Conservation (phyloP, 2,329 filamentous ascomycete genomes). For the Paracamarosporium sp. region DNA sequence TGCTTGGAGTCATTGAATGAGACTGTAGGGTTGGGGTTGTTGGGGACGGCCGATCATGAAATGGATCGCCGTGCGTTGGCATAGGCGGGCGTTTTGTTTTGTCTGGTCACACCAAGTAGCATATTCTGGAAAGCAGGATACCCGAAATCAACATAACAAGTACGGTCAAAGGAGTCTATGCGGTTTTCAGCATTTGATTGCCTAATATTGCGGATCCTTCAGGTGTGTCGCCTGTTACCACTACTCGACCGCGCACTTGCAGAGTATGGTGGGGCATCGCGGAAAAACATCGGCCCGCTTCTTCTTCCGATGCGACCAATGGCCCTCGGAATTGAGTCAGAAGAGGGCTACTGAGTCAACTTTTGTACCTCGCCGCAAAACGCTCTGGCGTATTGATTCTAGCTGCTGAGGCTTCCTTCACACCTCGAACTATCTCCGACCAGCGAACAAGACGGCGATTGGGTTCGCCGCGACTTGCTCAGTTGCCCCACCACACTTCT, state of each 20-base stretch:
- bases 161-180: not conserved
- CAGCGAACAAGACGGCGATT: not conserved
- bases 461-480: conserved; percentile 1
- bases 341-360: conserved; percentile 3
- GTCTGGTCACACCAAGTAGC: conserved; percentile 21
- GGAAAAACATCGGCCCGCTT: conserved; percentile 4
- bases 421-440: not conserved
- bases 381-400: not conserved
- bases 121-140: conserved; percentile 17
- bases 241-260: not conserved
- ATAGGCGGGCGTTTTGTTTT: conserved; percentile 40
- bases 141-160: conserved; percentile 9
- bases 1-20: conserved; percentile 8
- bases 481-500: conserved; percentile 38
- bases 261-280: not conserved
- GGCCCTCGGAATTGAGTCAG: conserved; percentile 9
- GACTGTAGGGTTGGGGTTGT: not conserved
- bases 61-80: conserved; percentile 22
- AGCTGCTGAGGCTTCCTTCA: not conserved
- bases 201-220: too few relatives aligned
- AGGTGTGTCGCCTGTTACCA: too few relatives aligned
- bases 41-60: conserved; percentile 1
- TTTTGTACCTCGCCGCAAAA: not conserved
- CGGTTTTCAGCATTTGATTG: too few relatives aligned
- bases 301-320: conserved; percentile 5